phyloP scores from a whole-genome alignment of 345 rosid species.

The Nephelium lappaceum region DNA sequence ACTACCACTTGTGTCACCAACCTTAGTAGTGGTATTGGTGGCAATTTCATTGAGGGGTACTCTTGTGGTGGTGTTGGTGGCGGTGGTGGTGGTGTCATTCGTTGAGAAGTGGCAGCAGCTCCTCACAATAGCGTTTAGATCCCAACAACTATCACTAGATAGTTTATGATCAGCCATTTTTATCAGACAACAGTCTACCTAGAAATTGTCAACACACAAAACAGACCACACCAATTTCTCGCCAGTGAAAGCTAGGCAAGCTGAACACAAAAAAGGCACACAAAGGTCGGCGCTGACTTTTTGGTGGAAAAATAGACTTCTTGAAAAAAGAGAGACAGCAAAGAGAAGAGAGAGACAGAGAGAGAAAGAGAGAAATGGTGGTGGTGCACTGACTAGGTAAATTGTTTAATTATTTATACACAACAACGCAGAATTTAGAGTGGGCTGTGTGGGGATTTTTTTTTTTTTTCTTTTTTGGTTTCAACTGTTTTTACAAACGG shows the following conservation, averaged over 20 bases:
- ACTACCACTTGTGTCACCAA: background rate
- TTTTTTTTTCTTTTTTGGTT: background rate
- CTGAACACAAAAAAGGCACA: slow-evolving; percentile 10
- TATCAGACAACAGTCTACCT: slow-evolving; percentile 21
- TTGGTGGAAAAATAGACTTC: slow-evolving; percentile 16
- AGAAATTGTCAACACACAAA: slow-evolving; percentile 21
- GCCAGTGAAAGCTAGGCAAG: background rate
- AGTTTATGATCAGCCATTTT: slow-evolving; percentile 15
- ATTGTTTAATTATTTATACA: slow-evolving; percentile 56
- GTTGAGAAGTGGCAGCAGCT: slow-evolving; percentile 45
- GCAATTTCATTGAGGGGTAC: too few species aligned
- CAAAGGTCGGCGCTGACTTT: slow-evolving; percentile 86
- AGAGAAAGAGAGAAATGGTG: slow-evolving; percentile 40
- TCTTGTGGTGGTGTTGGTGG: background rate
- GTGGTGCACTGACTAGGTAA: slow-evolving; percentile 51
- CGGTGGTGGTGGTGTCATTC: background rate
- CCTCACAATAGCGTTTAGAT: slow-evolving; percentile 76
- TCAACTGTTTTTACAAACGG: background rate
- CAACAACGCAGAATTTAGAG: background rate
- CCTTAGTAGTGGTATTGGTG: background rate
- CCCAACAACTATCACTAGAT: slow-evolving; percentile 60
- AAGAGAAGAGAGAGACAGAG: background rate
- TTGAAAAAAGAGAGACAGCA: background rate
- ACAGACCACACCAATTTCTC: background rate
- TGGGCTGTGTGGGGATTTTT: background rate